Evolutionary conservation across 306 rosid species (phyloP), one percentile per base, ranked within the genome.

Genomic region (Sicyos baderoa): DNA sequence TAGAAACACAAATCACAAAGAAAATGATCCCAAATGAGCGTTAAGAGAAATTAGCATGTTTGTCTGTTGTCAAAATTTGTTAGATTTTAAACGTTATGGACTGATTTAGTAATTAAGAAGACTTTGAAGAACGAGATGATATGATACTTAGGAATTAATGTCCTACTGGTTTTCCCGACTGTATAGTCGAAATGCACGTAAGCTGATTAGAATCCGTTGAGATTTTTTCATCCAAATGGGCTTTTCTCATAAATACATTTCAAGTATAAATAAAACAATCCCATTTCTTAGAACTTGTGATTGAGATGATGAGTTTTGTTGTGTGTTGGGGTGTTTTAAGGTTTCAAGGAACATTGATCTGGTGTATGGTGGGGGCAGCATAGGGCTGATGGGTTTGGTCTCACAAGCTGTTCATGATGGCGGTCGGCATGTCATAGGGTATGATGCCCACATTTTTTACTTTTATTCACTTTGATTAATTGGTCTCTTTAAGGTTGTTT

Each of bases 281-380:
- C 71, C 71, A 65, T 21, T 21, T 65, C 17, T 0, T 6, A 44
- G 3, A 25, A 25, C 29, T 1, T n/a, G n/a, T n/a, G n/a, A 29
- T 29, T 29, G 13, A 64, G 54, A 45, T 44, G 54, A 45, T 21
- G 52, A 63, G 8, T 64, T 64, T 22, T 14, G 40, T 47, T 66
- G 37, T 25, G 29, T 37, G 15, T 59, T 60, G 52, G 5, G 52
- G 5, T 44, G 14, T 19, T 5, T 76, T 80, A 83, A 87, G 93
- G 89, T 87, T 8, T 80, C 88, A 52, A 83, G 88, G 75, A 83
- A 80, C 79, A 87, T 87, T 78, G 86, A 87, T 81, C 82, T 87
- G 67, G 94, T 87, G n/a, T 87, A 87, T 79, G 94, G 94, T 79
- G 94, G 94, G 53, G 94, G 94, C 72, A 87, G 88, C 86, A 84